phyloP scores from a whole-genome alignment of 441 rosid genomes.

The Adansonia madagascariensis region DNA sequence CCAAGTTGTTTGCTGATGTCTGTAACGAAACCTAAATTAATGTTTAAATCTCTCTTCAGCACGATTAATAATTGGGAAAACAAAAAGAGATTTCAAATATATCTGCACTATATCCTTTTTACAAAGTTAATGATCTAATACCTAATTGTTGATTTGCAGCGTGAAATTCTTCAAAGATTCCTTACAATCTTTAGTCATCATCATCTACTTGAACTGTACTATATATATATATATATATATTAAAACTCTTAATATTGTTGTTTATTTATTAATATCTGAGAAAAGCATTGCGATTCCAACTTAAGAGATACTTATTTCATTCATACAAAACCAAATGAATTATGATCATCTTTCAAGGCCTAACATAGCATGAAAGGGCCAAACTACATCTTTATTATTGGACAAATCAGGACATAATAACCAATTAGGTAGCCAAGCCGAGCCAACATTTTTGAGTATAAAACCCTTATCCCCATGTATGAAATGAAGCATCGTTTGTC shows the following conservation, averaged over 20 bases:
- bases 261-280: too few relatives aligned
- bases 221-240: too few relatives aligned
- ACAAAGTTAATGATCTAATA: not conserved
- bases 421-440: not conserved
- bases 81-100: not conserved
- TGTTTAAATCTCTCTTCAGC: not conserved
- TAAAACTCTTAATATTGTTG: not conserved
- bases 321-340: not conserved
- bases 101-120: not conserved
- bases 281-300: too few relatives aligned
- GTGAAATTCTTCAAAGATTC: not conserved
- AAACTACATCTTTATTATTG: slow-evolving; percentile 6
- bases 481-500: slow-evolving; percentile 1
- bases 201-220: not conserved
- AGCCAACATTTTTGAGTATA: too few relatives aligned
- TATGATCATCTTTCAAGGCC: not conserved
- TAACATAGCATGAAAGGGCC: not conserved
- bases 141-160: slow-evolving; percentile 1
- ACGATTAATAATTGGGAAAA: not conserved
- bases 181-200: not conserved
- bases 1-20: not conserved
- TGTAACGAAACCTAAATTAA: not conserved
- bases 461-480: not conserved
- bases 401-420: slow-evolving; percentile 1
- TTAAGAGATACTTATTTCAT: not conserved